Conservation (phyloP, 129 eudicot species). For the carrot (Daucus carota) region DH1_v3.0 NC_030381.2:47770501-47771000, state of each 20-base stretch:
- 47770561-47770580: conserved; percentile 71
- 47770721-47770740: conserved; percentile 71
- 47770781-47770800: neutral
- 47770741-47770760: conserved; percentile 58
- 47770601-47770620: conserved; percentile 82
- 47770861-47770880: conserved; percentile 56
- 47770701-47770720: conserved; percentile 67
- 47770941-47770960: conserved; percentile 43
- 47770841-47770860: conserved; percentile 39
- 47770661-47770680: conserved; percentile 3
- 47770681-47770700: conserved; percentile 44
- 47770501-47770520: neutral
- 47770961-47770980: conserved; percentile 61
- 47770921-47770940: conserved; percentile 71
- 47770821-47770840: neutral
- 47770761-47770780: conserved; percentile 50
- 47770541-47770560: conserved; percentile 62
- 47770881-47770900: conserved; percentile 67
- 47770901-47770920: conserved; percentile 82
- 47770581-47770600: conserved; percentile 61
- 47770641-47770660: neutral
- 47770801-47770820: neutral
- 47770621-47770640: neutral
- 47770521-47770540: conserved; percentile 84
- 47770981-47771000: conserved; percentile 17